These are phyloP conservation scores for Angomonas deanei DNA, from an alignment of 208 protist genomes.

Conservation along the genomic window DNA sequence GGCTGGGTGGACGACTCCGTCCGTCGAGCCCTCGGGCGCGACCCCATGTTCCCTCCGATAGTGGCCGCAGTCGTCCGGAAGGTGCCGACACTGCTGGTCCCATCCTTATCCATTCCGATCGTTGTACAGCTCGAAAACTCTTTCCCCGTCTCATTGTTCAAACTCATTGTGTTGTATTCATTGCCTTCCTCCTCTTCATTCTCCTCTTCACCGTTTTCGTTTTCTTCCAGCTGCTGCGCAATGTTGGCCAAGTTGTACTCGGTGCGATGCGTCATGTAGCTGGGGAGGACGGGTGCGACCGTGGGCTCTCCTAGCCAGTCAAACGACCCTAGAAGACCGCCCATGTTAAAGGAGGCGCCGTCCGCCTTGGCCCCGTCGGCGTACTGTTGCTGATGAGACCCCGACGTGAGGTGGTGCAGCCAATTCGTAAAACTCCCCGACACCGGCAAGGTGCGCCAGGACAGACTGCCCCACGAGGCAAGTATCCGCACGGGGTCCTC, in stretches of 20 bases:
- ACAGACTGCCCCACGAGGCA: conserved; percentile 21
- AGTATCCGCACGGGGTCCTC: conserved; percentile 12
- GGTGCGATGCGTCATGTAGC: conserved; percentile 3
- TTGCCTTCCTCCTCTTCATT: background rate
- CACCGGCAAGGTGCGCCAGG: conserved; percentile 6
- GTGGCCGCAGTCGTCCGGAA: background rate
- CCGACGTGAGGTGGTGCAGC: conserved; percentile 5
- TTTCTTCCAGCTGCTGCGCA: background rate
- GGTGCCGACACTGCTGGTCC: background rate
- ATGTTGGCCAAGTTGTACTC: background rate
- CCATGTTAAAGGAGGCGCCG: conserved; percentile 7
- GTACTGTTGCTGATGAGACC: background rate
- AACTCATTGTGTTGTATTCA: background rate
- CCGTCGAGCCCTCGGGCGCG: background rate
- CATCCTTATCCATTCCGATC: background rate
- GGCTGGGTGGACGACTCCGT: background rate
- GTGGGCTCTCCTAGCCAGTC: conserved; percentile 5
- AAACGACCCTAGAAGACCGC: conserved; percentile 1
- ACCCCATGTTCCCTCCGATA: background rate
- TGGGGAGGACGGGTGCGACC: background rate
- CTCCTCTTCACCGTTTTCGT: background rate
- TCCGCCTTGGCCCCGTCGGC: background rate
- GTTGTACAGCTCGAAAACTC: background rate
- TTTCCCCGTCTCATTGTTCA: background rate
- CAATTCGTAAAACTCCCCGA: conserved; percentile 6